phyloP scores from a whole-genome alignment of 108 stramenopile species.

The Bacterosira constricta region DNA sequence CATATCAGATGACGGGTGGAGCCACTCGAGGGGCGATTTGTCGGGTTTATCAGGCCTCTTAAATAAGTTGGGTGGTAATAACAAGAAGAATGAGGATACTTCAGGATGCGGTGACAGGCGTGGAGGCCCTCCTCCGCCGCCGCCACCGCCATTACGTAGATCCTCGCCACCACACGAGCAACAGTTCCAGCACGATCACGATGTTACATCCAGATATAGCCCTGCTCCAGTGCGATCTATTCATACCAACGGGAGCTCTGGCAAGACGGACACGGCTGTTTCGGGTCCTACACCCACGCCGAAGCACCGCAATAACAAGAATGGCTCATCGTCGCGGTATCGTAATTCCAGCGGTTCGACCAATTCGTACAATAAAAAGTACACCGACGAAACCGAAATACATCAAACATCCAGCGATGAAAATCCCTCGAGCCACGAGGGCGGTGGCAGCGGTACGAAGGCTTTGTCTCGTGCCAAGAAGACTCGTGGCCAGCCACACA shows the following conservation, averaged over 20 bases:
- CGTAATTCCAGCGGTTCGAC: neutral
- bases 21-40: neutral
- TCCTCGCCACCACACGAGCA: neutral
- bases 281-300: conserved; percentile 24
- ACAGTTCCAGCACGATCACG: too few relatives aligned
- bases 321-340: too few relatives aligned
- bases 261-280: conserved; percentile 1
- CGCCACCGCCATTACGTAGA: conserved; percentile 18
- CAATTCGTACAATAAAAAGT: neutral
- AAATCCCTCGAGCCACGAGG: neutral
- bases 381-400: neutral
- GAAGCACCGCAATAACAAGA: neutral
- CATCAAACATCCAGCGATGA: conserved; percentile 16
- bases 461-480: too few relatives aligned
- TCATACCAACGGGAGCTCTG: neutral
- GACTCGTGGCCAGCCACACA: too few relatives aligned
- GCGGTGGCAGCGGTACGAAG: too few relatives aligned
- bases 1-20: conserved; percentile 8
- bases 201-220: too few relatives aligned
- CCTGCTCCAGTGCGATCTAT: conserved; percentile 20
- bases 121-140: conserved; percentile 21
- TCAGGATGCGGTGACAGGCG: neutral
- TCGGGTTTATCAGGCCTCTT: neutral
- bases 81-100: neutral
- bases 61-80: too few relatives aligned